Base-by-base conservation (phyloP, 352 stramenopile species). In the Globisporangium irregulare region DNA sequence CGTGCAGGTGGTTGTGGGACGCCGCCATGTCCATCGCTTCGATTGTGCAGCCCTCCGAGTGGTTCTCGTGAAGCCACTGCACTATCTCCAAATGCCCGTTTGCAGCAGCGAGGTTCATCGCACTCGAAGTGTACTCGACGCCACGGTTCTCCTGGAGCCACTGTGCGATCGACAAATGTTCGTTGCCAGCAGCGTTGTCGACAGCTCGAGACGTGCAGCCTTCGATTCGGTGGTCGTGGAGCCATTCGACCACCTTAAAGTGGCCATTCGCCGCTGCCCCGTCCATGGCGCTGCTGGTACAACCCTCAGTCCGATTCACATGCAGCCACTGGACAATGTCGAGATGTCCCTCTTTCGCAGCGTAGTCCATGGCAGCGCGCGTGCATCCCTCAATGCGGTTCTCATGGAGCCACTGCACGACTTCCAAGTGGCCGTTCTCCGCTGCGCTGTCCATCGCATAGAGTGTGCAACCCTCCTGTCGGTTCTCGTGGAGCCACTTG, bases 401-500 rank as follows among this genome's bases (percentile, higher is more conserved):
- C 1, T 29, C 36, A 22, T 67, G 60, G 20, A 65, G 27, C 43
- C 43, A 65, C 25, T 48, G 43, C 15, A 65, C 59, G 24, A 67
- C 36, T 4, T 48, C 62, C 1, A 61, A 29, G 12, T 61, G 50
- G 6, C 62, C 62, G 12, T 67, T 27, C 3, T 59, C 36, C 1
- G 62, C 62, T 12, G 36, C 62, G 36, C 34, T 43, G n/a, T 62
- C 62, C 62, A 68, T 68, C 14, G 62, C 62, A 15, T 62, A 54
- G 34, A 56, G 25, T 3, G 62, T 68, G 34, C 62, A 60, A 36
- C 62, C 62, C n/a, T 68, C 62, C 5, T 24, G 66, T 5, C 82
- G 77, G 55, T 91, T 68, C 34, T 65, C 46, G 56, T 90, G 79
- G 3, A 90, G 62, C 82, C 82, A 92, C 70, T 88, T 59, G n/a